Evolutionary conservation across 345 rosid genomes (phyloP), one percentile per base, ranked within the genome.

Genomic region (Viola odorata): DNA sequence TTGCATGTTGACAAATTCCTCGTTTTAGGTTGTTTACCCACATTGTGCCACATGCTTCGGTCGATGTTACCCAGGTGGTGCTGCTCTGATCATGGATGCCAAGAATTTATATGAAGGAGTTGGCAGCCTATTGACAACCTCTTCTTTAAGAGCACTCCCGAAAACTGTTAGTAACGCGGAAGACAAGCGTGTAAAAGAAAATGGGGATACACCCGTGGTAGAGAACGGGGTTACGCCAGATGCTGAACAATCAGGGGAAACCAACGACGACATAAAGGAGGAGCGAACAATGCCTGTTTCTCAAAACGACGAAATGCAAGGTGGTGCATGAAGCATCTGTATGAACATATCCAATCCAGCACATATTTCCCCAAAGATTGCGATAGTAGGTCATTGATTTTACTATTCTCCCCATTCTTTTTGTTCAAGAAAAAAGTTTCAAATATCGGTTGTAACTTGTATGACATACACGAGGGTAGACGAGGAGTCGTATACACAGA

Each of bases 31-130:
- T 67, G 95, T 82, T 15, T 86, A 78, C 70, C 92, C 92, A 17
- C 87, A 90, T 69, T 81, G 91, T 32, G 92, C 95, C 13, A 76
- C 86, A 53, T 90, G 97, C 81, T 94, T 88, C 15, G 99, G 92
- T 10, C 86, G 96, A 49, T 94, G 97, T 76, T 90, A 88, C 73
- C 86, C 86, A 1, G 92, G 95, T n/a, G 97, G 92, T 65, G 79
- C 80, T 53, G 80, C 74, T 37, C 75, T 94, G 23, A 60, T 94
- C 45, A 78, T 82, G 89, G 92, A 90, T 49, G 91, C 89, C 3
- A 88, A 94, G 80, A 77, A 68, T 48, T 65, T 77, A 45, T 85
- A 78, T 50, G 86, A 86, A 3, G 91, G 97, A 61, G 55, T 90
- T 13, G 65, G 72, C 54, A 84, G 88, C 39, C 69, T 90, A 61